Percentiles rank a stretch among this genome's conserved stretches.
phyloP scores from a whole-genome alignment of 2,329 filamentous ascomycete genomes.

The Daldinia sp. region DNA sequence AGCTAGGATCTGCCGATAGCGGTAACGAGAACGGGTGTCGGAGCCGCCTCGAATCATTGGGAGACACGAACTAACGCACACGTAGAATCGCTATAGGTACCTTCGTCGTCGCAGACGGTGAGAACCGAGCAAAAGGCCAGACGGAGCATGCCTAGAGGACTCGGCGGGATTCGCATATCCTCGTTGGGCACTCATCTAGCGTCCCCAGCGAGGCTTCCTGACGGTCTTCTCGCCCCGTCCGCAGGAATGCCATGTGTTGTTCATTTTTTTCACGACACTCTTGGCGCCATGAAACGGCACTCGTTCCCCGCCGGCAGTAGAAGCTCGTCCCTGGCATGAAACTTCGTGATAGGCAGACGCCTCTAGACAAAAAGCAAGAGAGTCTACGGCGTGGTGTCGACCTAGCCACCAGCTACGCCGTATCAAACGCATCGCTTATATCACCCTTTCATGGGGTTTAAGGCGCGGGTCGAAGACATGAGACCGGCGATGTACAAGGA shows the following conservation, averaged over 20 bases:
- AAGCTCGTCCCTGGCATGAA: conserved; percentile 8
- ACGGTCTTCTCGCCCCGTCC: not conserved
- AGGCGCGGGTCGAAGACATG: not conserved
- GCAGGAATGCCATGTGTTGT: not conserved
- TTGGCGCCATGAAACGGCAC: conserved; percentile 5
- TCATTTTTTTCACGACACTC: not conserved
- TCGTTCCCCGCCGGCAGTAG: conserved; percentile 2
- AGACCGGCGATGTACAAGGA: not conserved
- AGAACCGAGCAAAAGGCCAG: not conserved
- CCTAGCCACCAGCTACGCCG: not conserved
- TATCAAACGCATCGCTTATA: not conserved
- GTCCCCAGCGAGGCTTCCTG: not conserved
- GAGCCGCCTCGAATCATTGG: not conserved
- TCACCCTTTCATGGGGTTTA: no score
- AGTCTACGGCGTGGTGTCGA: not conserved
- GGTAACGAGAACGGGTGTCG: not conserved
- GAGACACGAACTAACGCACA: not conserved
- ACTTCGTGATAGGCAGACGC: conserved; percentile 6
- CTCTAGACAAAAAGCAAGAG: not conserved
- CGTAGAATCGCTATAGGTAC: not conserved
- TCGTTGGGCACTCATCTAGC: not conserved
- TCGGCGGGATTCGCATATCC: not conserved
- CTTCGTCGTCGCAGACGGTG: not conserved
- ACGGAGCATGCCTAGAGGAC: not conserved
- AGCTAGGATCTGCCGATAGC: not conserved